Base-by-base conservation (phyloP, 352 stramenopile genomes). In the Peronospora belbahrii region DNA sequence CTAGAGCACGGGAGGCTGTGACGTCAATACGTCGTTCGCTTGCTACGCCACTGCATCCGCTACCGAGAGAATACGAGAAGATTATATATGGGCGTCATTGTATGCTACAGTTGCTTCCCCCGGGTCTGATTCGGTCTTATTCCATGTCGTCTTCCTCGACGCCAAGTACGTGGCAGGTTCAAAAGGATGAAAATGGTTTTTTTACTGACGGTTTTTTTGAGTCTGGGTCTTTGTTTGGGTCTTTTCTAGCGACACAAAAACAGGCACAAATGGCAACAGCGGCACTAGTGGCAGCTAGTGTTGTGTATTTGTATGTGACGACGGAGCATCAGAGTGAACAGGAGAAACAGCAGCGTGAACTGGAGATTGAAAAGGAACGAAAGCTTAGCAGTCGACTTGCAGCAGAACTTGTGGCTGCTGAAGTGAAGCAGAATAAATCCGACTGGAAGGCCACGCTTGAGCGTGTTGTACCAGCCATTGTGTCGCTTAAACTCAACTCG, bases 401-500 rank as follows among this genome's bases (percentile, higher is more conserved):
- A 4, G 73, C 76, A 0, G 74, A 86, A 41, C 64, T 86, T 3
- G 59, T 86, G 22, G 72, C 71, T 3, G 76, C 80, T n/a, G 74
- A 86, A 43, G 65, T 65, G 6, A 81, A 70, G 44, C 70, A 83
- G 47, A 74, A 79, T 51, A 78, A 69, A 38, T 49, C 65, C 35
- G 80, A 88, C 53, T 93, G 82, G 82, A 93, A 93, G 45, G 59
- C 61, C 18, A 93, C 82, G n/a, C 64, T 94, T 0, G 77, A 94
- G 53, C 77, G 75, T 9, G 79, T 91, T 11, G 78, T 94, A 17
- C 80, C 82, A 8, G 82, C 82, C 9, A 94, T 94, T 36, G 82
- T 93, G 11, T 88, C 76, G 39, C 65, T 93, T n/a, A 93, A 93
- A 56, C 73, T 93, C 17, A 93, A 93, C 52, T 87, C 77, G 14